Evolutionary conservation across 2,329 filamentous ascomycete genomes (phyloP), one percentile per base, ranked within the genome.

Genomic region (Didymella arachidicola): DNA sequence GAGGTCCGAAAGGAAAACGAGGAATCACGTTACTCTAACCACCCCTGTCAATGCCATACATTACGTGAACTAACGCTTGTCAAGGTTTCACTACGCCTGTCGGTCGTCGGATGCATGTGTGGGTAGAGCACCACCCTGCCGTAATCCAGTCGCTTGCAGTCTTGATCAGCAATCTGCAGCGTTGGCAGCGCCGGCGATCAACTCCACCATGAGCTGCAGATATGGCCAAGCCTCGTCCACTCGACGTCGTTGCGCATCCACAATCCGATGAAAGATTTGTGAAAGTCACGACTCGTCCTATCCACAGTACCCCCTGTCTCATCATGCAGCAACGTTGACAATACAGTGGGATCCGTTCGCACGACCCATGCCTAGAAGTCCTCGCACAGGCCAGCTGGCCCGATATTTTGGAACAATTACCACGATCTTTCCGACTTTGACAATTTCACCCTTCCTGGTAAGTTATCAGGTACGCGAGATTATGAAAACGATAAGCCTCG

Each of bases 121-220:
- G 32, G 53, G 45, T 32, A 54, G 50, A 43, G 39, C 47, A 44
- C 18, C 55, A 58, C 55, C 55, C 49, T 58, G 55, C 45, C 55
- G 25, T 47, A 22, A 12, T 38, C 56, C 56, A 53, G 44, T 59
- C 50, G 39, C 41, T 59, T 54, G 51, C 50, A 46, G 30, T 41
- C 44, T 49, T 59, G 56, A 53, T 59, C 56, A 39, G 45, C 56
- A 47, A 53, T 48, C 56, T 59, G 56, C 56, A 59, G 56, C 50
- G 18, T 59, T 59, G 56, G 45, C 56, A 53, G 30, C 55, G 44
- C 32, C 38, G 56, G 41, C 50, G 56, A 54, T 54, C 50, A 50
- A 41, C 56, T 54, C 50, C 56, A 59, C 50, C 29, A n/a, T n/a
- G 32, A 47, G 26, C 50, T 59, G 50, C 50, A 59, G 50, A 25